Percentiles rank a stretch among this genome's conserved stretches.
These are phyloP conservation scores for Epichloe uncinata DNA, from an alignment of 2,329 filamentous ascomycete genomes.

Conservation along the genomic window DNA sequence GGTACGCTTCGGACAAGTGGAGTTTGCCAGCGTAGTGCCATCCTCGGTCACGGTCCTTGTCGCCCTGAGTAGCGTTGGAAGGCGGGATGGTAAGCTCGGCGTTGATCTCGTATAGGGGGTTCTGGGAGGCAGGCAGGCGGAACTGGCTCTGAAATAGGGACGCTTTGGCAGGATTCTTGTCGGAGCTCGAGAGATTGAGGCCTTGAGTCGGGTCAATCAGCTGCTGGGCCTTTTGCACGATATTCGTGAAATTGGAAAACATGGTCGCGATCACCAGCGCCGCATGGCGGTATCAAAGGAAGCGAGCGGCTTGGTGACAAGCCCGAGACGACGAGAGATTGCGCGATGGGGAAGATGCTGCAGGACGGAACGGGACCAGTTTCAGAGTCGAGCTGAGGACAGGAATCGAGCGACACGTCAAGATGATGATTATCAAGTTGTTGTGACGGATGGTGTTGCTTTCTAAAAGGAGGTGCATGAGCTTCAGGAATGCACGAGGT, in stretches of 20 bases:
- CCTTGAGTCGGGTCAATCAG: slow-evolving; percentile 82
- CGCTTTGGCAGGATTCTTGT: slow-evolving; percentile 78
- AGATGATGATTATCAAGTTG: background rate
- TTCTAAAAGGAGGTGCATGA: background rate
- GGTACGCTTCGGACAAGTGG: slow-evolving; percentile 84
- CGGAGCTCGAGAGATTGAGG: slow-evolving; percentile 56
- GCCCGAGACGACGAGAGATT: background rate
- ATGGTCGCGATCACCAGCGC: slow-evolving; percentile 32
- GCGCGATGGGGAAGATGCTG: background rate
- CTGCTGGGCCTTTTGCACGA: slow-evolving; percentile 92
- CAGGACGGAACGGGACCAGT: background rate
- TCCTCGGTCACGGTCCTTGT: slow-evolving; percentile 57
- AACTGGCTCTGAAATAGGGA: slow-evolving; percentile 93
- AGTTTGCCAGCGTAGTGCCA: slow-evolving; percentile 88
- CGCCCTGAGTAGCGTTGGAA: slow-evolving; percentile 55
- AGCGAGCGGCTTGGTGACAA: slow-evolving; percentile 2
- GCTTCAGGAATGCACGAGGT: slow-evolving; percentile 1
- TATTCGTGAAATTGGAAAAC: slow-evolving; percentile 54
- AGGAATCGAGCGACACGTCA: background rate
- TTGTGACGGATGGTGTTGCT: background rate
- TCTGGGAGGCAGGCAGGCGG: slow-evolving; percentile 82
- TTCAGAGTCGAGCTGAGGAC: background rate
- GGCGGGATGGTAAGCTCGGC: slow-evolving; percentile 84
- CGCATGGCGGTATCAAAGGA: slow-evolving; percentile 21
- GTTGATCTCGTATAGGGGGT: slow-evolving; percentile 88